These are phyloP conservation scores for Nicotiana rustica DNA, from an alignment of 305 asterid species.

Conservation along the genomic window DNA sequence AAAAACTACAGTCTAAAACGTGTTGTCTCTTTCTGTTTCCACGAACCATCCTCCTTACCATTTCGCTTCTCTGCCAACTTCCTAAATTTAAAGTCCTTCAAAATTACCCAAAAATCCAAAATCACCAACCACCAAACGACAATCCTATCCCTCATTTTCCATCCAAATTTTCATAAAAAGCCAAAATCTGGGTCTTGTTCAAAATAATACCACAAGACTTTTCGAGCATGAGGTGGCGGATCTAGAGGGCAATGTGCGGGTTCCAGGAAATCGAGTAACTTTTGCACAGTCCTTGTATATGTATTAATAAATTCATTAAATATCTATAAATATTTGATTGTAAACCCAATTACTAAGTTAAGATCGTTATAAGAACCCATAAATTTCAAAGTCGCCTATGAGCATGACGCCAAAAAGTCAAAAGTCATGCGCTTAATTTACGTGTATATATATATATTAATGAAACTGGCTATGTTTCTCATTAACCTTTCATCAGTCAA, in stretches of 20 bases:
- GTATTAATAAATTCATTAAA: too few species aligned
- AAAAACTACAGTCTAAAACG: conserved; percentile 19
- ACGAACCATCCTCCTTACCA: neutral
- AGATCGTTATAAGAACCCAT: too few species aligned
- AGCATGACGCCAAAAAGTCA: neutral
- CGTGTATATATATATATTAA: too few species aligned
- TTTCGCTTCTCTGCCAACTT: conserved; percentile 24
- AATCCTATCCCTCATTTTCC: neutral
- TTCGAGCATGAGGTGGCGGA: too few species aligned
- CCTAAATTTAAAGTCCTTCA: neutral
- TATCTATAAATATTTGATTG: too few species aligned
- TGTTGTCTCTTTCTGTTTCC: conserved; percentile 19
- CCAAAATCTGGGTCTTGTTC: neutral
- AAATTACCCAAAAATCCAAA: conserved; percentile 15
- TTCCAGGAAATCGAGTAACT: too few species aligned
- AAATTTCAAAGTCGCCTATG: too few species aligned
- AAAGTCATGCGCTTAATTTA: too few species aligned
- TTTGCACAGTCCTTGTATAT: too few species aligned
- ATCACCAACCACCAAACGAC: conserved; percentile 28
- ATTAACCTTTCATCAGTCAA: neutral
- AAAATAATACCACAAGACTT: too few species aligned
- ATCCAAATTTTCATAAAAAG: neutral
- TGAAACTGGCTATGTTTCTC: neutral
- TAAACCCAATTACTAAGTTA: too few species aligned
- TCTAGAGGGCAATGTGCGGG: too few species aligned